Base-by-base conservation (phyloP, 2,329 filamentous ascomycete genomes). In the Pezicula carpinea region DNA sequence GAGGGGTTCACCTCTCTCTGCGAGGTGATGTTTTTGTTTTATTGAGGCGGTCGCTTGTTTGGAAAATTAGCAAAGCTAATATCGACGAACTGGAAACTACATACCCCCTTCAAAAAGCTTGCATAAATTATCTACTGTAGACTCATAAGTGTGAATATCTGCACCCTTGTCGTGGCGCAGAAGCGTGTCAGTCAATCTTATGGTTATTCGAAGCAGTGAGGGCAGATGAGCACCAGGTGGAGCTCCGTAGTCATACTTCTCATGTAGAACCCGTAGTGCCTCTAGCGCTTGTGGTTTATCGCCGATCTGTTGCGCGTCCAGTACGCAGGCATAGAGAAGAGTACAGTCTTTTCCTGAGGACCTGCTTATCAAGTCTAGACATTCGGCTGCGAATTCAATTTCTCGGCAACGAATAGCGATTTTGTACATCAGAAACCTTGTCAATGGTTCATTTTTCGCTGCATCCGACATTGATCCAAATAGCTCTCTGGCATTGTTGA, bases 251-350 rank as follows among this genome's bases (percentile, higher is more conserved):
- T 79, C 70, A 49, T 75, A 73, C 44, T 74, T 77, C 22, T 80
- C 72, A 13, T 86, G 67, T 1, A 89, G 69, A 48, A 75, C 71
- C 53, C 79, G 77, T 39, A 91, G 62, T 10, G 79, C 76, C 23
- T 71, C 63, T 11, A 83, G 67, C 2, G 83, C 78, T 52, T 84
- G 80, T 0, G 69, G 52, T 43, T 76, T 82, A 51, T 89, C 79
- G 0, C 82, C 80, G 1, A 71, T 69, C 52, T 80, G 72, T 42
- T 90, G 82, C 3, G 89, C 85, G 63, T 95, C 89, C 22, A 89
- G 69, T 18, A 89, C 79, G 57, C 90, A 96, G 1, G 89, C 87
- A 53, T 91, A 89, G 1, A 96, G 71, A 36, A 89, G 78, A 13
- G 81, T 80, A 17, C 73, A 70, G 29, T 83, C 76, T 18, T 76